Conservation (phyloP, 352 stramenopile genomes). For the Phytopythium kandeliae region DNA sequence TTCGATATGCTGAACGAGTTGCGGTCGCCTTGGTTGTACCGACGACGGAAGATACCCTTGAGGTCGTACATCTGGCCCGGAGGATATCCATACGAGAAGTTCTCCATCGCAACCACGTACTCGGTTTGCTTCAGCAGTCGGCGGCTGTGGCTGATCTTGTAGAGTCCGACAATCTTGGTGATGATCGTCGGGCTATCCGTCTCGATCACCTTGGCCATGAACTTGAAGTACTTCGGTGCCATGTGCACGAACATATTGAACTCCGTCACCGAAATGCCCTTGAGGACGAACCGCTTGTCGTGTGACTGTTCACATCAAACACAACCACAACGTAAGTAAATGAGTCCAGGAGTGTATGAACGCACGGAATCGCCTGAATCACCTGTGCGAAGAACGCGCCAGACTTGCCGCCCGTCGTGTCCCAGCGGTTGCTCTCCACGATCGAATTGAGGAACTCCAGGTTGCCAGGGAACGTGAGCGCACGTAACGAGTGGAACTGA, state of each 20-base stretch:
- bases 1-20: conserved; percentile 36
- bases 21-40: conserved; percentile 45
- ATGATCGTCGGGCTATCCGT: conserved; percentile 57
- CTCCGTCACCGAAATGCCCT: conserved; percentile 80
- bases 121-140: conserved; percentile 69
- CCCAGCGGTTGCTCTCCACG: conserved; percentile 66
- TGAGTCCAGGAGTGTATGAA: conserved; percentile 4
- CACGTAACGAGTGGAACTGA: conserved; percentile 77
- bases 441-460: conserved; percentile 80
- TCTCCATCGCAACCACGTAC: conserved; percentile 86
- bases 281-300: conserved; percentile 81
- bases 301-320: conserved; percentile 37
- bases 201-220: conserved; percentile 65
- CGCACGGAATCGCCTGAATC: too few relatives aligned
- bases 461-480: conserved; percentile 60
- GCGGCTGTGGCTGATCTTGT: conserved; percentile 64
- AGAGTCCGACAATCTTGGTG: conserved; percentile 81
- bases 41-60: conserved; percentile 76
- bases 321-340: conserved; percentile 8
- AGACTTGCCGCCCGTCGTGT: conserved; percentile 78
- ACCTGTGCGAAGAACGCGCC: conserved; percentile 85
- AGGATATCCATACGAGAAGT: conserved; percentile 74
- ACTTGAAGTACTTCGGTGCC: conserved; percentile 85
- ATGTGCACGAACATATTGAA: conserved; percentile 91
- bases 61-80: conserved; percentile 83